A percentile compares a stretch with the other conserved stretches of the same genome.
These are phyloP conservation scores for Fragilaria radians DNA, from an alignment of 108 stramenopile species.

Conservation along the genomic window DNA sequence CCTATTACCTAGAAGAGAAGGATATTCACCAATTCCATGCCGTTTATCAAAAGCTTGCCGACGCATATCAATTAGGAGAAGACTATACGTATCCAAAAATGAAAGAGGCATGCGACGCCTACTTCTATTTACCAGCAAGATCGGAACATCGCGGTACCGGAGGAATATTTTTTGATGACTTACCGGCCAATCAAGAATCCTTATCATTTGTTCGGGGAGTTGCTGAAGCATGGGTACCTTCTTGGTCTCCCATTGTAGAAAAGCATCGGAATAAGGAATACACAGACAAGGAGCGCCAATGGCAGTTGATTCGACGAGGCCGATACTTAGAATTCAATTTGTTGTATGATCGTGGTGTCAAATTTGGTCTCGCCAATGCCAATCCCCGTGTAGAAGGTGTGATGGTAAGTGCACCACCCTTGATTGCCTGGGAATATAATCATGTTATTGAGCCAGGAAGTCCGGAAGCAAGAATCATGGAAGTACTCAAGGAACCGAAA, in stretches of 20 bases:
- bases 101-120: slow-evolving; percentile 84
- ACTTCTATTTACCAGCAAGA: slow-evolving; percentile 90
- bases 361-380: slow-evolving; percentile 76
- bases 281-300: slow-evolving; percentile 73
- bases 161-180: slow-evolving; percentile 94
- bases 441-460: slow-evolving; percentile 56
- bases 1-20: slow-evolving; percentile 83
- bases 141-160: slow-evolving; percentile 91
- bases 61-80: slow-evolving; percentile 35
- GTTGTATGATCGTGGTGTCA: slow-evolving; percentile 86
- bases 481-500: slow-evolving; percentile 62
- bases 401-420: slow-evolving; percentile 85
- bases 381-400: slow-evolving; percentile 87
- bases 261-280: slow-evolving; percentile 35
- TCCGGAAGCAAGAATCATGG: slow-evolving; percentile 62
- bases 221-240: slow-evolving; percentile 84
- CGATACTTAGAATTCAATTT: slow-evolving; percentile 86
- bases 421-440: slow-evolving; percentile 85
- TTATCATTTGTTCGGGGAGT: slow-evolving; percentile 68
- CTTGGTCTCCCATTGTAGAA: slow-evolving; percentile 78
- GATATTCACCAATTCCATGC: slow-evolving; percentile 78
- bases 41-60: slow-evolving; percentile 51
- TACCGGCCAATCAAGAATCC: slow-evolving; percentile 38
- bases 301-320: slow-evolving; percentile 76
- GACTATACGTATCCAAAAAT: slow-evolving; percentile 45